phyloP scores from a whole-genome alignment of 1,284 basidiomycete genomes.

The Ustilago lituana region DNA sequence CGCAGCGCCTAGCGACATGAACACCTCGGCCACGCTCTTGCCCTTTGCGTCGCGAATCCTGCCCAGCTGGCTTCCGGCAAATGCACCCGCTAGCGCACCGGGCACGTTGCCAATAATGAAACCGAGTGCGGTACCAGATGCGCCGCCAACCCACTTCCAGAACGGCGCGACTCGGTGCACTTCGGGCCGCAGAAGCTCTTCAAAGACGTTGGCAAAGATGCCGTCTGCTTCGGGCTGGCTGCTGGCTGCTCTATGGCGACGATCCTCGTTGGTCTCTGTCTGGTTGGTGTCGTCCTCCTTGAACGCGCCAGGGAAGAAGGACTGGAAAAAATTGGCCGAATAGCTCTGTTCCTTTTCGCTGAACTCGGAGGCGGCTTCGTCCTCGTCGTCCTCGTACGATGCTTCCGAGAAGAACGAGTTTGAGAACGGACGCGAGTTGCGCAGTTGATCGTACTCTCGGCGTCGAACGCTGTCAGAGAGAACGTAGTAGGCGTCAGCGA shows the following conservation, averaged over 20 bases:
- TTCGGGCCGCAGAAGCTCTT: constrained; percentile 65
- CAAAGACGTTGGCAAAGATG: constrained; percentile 62
- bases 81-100: constrained; percentile 59
- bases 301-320: constrained; percentile 50
- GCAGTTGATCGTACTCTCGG: constrained; percentile 75
- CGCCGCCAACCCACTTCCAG: constrained; percentile 60
- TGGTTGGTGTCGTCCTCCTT: constrained; percentile 12
- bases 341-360: constrained; percentile 52
- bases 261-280: constrained; percentile 12
- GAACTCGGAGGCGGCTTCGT: constrained; percentile 31
- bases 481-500: constrained; percentile 96
- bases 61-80: constrained; percentile 62
- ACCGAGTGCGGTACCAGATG: constrained; percentile 59
- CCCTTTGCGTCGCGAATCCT: constrained; percentile 66
- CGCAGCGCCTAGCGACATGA: constrained; percentile 77
- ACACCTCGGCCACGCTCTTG: constrained; percentile 74
- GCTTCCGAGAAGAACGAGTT: constrained; percentile 14
- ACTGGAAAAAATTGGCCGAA: constrained; percentile 60
- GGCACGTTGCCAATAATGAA: constrained; percentile 61
- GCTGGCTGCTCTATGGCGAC: constrained; percentile 10
- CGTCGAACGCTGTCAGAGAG: constrained; percentile 80
- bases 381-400: constrained; percentile 27
- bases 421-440: constrained; percentile 28
- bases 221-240: constrained; percentile 54
- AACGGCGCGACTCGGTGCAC: constrained; percentile 55